Conservation (phyloP, 1,284 basidiomycete genomes). For the Athelia psychrophila region DNA sequence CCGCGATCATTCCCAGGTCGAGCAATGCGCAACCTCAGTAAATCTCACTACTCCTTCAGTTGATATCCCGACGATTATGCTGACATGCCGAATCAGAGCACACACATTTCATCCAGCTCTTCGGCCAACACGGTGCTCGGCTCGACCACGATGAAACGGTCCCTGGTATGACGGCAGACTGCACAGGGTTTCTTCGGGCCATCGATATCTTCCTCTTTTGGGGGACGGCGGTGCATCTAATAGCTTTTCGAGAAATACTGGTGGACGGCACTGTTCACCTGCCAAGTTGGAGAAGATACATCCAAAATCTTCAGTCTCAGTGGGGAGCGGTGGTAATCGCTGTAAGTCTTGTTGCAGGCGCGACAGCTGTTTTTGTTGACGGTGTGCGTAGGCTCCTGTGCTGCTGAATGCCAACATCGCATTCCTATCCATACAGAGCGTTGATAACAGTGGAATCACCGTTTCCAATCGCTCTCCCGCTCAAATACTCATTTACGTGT, state of each 20-base stretch:
- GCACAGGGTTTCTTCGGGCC: slow-evolving; percentile 22
- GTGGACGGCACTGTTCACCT: slow-evolving; percentile 38
- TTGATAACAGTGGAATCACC: slow-evolving; percentile 22
- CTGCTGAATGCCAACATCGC: slow-evolving; percentile 42
- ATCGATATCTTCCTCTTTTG: slow-evolving; percentile 36
- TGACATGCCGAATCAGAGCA: slow-evolving; percentile 16
- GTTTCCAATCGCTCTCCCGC: slow-evolving; percentile 25
- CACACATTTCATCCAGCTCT: slow-evolving; percentile 29
- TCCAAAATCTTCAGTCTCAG: slow-evolving; percentile 41
- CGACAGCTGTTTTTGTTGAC: slow-evolving; percentile 33
- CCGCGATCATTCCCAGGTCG: not conserved
- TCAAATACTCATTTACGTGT: slow-evolving; percentile 45
- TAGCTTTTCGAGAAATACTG: slow-evolving; percentile 31
- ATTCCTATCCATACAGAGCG: slow-evolving; percentile 42
- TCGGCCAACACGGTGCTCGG: slow-evolving; percentile 32
- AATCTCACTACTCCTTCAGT: not conserved
- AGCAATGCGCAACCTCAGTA: not conserved
- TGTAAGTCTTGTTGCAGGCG: no score
- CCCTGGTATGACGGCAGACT: slow-evolving; percentile 13
- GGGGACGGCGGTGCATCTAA: slow-evolving; percentile 36
- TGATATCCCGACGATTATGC: not conserved
- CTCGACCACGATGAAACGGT: slow-evolving; percentile 30
- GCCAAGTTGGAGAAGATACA: slow-evolving; percentile 36
- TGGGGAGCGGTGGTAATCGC: slow-evolving; percentile 49
- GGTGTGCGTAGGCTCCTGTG: slow-evolving; percentile 23